Percentiles rank a stretch among this genome's conserved stretches.
Evolutionary conservation across 2,329 filamentous ascomycete genomes (phyloP).

Genomic region (Amylocarpus encephaloides): DNA sequence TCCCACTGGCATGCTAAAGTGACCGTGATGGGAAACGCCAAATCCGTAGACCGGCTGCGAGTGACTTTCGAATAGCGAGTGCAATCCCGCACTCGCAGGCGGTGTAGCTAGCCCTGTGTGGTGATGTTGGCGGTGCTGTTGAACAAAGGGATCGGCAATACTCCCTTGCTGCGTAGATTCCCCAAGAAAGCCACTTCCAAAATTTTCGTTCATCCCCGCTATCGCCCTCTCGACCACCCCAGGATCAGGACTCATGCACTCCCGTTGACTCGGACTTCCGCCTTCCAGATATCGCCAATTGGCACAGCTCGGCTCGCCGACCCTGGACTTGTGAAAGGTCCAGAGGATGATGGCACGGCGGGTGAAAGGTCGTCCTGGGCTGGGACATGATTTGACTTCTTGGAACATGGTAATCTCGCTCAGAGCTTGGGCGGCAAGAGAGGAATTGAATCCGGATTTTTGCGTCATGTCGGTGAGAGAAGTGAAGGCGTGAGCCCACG

Average conservation of each 20-base stretch:
- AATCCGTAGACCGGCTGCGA: slow-evolving; percentile 12
- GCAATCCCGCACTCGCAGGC: slow-evolving; percentile 47
- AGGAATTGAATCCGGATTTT: slow-evolving; percentile 38
- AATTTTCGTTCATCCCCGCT: slow-evolving; percentile 52
- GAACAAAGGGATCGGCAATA: slow-evolving; percentile 40
- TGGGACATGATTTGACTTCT: slow-evolving; percentile 53
- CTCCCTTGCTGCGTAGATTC: slow-evolving; percentile 14
- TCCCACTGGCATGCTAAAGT: slow-evolving; percentile 19
- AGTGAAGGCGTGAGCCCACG: slow-evolving; percentile 29
- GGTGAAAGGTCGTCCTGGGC: slow-evolving; percentile 42
- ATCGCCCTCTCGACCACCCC: slow-evolving; percentile 44
- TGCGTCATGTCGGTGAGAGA: slow-evolving; percentile 23
- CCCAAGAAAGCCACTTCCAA: slow-evolving; percentile 42
- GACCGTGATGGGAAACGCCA: background rate
- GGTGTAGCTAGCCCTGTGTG: slow-evolving; percentile 46
- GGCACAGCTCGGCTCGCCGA: slow-evolving; percentile 47
- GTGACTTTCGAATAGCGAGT: slow-evolving; percentile 25
- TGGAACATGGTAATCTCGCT: slow-evolving; percentile 61
- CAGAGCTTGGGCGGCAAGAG: slow-evolving; percentile 42
- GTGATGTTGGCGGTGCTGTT: slow-evolving; percentile 15
- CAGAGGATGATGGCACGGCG: slow-evolving; percentile 57
- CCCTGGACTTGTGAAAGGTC: slow-evolving; percentile 50
- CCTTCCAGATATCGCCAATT: slow-evolving; percentile 51
- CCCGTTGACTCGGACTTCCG: slow-evolving; percentile 15
- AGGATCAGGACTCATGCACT: slow-evolving; percentile 28